Evolutionary conservation across 305 asterid genomes (phyloP).

Genomic region (Fraxinus sp.): DNA sequence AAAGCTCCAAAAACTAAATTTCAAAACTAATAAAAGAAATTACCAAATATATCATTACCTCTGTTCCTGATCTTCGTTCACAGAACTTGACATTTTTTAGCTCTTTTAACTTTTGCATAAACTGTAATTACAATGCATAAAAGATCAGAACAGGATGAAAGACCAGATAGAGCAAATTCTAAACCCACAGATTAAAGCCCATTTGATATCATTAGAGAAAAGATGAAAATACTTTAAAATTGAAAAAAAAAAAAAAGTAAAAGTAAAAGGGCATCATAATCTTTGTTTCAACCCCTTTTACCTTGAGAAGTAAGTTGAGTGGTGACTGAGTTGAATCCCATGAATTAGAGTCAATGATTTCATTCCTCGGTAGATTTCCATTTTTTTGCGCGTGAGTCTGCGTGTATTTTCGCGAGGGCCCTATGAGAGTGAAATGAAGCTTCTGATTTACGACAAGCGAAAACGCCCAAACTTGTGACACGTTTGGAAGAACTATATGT

Average conservation of each 20-base stretch:
- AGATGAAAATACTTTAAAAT: background rate
- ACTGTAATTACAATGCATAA: background rate
- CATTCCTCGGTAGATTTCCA: background rate
- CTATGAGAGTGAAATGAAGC: background rate
- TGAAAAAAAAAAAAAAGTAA: no score
- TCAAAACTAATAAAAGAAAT: background rate
- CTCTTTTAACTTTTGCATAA: background rate
- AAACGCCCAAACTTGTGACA: no score
- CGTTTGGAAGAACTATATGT: no score
- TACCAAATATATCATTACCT: conserved; percentile 24
- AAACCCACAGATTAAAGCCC: background rate
- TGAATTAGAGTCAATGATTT: background rate
- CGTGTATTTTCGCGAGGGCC: background rate
- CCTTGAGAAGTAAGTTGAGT: conserved; percentile 26
- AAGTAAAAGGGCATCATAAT: background rate
- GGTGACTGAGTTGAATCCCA: background rate
- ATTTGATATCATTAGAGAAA: background rate
- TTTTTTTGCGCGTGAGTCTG: background rate
- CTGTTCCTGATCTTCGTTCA: conserved; percentile 37
- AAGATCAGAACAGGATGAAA: background rate
- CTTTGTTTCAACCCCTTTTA: background rate
- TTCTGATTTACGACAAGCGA: no score
- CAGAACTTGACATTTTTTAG: conserved; percentile 25
- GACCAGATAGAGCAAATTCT: background rate
- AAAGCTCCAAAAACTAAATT: background rate